Evolutionary conservation across 139 green algal genomes (phyloP).

Genomic region (Haematococcus sp.): DNA sequence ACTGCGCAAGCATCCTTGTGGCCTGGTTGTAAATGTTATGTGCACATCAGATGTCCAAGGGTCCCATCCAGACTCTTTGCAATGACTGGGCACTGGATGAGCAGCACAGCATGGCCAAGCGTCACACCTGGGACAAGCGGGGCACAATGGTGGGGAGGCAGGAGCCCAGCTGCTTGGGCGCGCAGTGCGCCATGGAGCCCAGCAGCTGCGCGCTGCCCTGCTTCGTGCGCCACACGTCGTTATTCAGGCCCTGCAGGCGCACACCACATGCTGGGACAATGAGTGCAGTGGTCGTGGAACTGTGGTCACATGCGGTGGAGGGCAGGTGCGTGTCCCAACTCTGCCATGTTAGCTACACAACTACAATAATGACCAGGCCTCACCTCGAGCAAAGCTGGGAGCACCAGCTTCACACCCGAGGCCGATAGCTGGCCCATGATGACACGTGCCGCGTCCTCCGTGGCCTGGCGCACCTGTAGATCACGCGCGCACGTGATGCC

Average conservation of each 20-base stretch:
- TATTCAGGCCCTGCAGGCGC: no score
- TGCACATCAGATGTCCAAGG: not conserved
- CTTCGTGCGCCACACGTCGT: slow-evolving; percentile 88
- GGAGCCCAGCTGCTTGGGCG: slow-evolving; percentile 90
- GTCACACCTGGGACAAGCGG: slow-evolving; percentile 46
- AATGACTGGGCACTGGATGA: slow-evolving; percentile 78
- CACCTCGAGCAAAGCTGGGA: slow-evolving; percentile 85
- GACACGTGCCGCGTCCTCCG: slow-evolving; percentile 71
- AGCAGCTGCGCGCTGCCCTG: slow-evolving; percentile 93
- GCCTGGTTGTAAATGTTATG: not conserved
- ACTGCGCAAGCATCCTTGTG: no score
- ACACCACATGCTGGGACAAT: not conserved
- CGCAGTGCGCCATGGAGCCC: slow-evolving; percentile 94
- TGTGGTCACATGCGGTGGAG: no score
- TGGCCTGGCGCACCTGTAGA: slow-evolving; percentile 77
- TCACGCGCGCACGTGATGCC: no score
- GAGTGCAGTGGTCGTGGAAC: no score
- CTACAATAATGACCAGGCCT: not conserved
- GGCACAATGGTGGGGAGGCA: slow-evolving; percentile 94
- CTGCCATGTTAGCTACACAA: not conserved
- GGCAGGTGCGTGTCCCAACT: no score
- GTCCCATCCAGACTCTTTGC: slow-evolving; percentile 42
- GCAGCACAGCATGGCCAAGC: slow-evolving; percentile 24
- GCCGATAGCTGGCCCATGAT: slow-evolving; percentile 94
- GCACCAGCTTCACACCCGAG: slow-evolving; percentile 91